Conservation (phyloP, 768 basidiomycete genomes). For the Kwoniella dejecticola region DNA sequence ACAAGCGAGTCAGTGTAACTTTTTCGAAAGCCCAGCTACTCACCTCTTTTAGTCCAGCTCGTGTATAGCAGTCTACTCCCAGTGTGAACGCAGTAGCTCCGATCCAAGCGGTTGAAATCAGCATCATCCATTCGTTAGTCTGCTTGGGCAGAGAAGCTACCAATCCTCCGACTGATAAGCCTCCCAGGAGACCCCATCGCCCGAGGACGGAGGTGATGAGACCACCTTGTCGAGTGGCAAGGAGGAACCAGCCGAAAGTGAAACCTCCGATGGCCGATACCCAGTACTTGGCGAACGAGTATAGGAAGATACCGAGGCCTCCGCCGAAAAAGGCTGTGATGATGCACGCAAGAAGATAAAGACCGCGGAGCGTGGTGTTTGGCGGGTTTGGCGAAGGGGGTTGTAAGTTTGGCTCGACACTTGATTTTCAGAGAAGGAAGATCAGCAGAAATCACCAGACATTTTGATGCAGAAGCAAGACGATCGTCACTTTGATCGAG, state of each 20-base stretch:
- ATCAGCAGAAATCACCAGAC: too few relatives aligned
- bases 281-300: constrained; percentile 82
- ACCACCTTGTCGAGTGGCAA: constrained; percentile 80
- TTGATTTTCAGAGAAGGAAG: constrained; percentile 59
- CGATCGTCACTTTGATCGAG: too few relatives aligned
- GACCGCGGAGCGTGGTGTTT: constrained; percentile 72
- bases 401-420: constrained; percentile 70
- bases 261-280: constrained; percentile 77
- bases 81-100: constrained; percentile 88
- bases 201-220: constrained; percentile 74
- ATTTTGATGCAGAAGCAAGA: constrained; percentile 1
- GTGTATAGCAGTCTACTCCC: constrained; percentile 90
- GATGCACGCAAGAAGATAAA: constrained; percentile 80
- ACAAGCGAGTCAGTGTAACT: not conserved
- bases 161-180: constrained; percentile 79
- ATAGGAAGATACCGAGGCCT: constrained; percentile 85
- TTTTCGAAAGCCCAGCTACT: constrained; percentile 25
- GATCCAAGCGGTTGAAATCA: constrained; percentile 79
- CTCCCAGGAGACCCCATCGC: constrained; percentile 87
- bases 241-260: constrained; percentile 80
- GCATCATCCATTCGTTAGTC: constrained; percentile 82
- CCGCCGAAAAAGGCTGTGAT: constrained; percentile 84
- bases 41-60: constrained; percentile 90
- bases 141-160: constrained; percentile 79
- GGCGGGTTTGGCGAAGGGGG: constrained; percentile 65